phyloP scores from a whole-genome alignment of 805 yeast genomes.

The Metahyphopichia silvanorum region DNA sequence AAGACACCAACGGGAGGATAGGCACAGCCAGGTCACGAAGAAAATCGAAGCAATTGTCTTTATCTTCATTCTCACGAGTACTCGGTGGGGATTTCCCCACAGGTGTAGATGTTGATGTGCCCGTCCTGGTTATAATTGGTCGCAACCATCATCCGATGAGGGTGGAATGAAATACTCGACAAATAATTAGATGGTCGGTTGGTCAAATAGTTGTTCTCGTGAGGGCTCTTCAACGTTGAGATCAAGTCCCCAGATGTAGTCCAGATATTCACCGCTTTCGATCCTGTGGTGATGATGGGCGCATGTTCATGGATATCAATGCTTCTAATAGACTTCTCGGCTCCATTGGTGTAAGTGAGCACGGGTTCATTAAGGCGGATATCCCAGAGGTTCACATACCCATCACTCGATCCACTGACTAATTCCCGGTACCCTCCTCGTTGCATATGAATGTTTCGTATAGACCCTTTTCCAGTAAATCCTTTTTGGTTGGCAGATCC shows the following conservation, averaged over 20 bases:
- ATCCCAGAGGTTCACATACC: conserved; percentile 88
- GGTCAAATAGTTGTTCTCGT: conserved; percentile 41
- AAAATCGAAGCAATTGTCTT: too few relatives aligned
- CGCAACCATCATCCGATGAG: conserved; percentile 92
- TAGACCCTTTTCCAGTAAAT: conserved; percentile 45
- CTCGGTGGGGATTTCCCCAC: conserved; percentile 36
- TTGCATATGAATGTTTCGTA: conserved; percentile 87
- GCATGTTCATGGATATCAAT: conserved; percentile 94
- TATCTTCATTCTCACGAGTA: conserved; percentile 15
- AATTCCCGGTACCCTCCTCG: conserved; percentile 93
- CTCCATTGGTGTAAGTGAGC: conserved; percentile 54
- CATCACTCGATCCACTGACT: conserved; percentile 79
- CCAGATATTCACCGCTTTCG: conserved; percentile 76
- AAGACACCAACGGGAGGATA: too few relatives aligned
- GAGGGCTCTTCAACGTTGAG: conserved; percentile 54
- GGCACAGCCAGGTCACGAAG: too few relatives aligned
- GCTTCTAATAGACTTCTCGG: conserved; percentile 53
- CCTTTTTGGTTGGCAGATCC: conserved; percentile 15
- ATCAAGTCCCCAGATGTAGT: conserved; percentile 79
- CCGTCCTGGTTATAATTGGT: conserved; percentile 79
- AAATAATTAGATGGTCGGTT: conserved; percentile 52
- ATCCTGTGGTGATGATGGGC: conserved; percentile 87
- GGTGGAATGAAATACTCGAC: conserved; percentile 75
- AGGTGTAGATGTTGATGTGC: conserved; percentile 56
- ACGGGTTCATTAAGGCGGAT: conserved; percentile 74